Evolutionary conservation across 768 basidiomycete species (phyloP), one percentile per base, ranked within the genome.

Genomic region (Termitomyces sp.): DNA sequence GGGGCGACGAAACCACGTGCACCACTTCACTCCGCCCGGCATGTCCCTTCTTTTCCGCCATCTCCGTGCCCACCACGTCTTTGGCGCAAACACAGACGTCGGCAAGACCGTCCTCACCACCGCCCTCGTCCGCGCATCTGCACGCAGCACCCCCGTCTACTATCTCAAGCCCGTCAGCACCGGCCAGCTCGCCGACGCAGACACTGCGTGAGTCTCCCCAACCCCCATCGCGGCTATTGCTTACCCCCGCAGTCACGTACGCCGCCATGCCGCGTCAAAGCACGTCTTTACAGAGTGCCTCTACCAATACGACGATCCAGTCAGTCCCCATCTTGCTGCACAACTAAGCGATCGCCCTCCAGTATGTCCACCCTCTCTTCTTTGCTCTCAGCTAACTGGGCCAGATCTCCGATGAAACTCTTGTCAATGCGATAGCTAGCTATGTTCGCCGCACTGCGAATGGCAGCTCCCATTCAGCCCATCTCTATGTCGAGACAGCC

Each of bases 51-150:
- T 98, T 49, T 96, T 91, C 79, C 88, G 85, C 68, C 83, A 95
- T 70, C 82, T 98, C 38, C 86, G 93, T 18, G 78, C 94, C 35
- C 92, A 95, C 73, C 93, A 96, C 71, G 79, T 98, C 61, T 96
- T 97, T 69, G 96, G 96, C 36, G 94, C 96, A 1, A 97, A 96
- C 74, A 98, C 96, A 2, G 88, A 94, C 73, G 95, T 98, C 54
- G 96, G 96, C 32, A 98, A 98, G 76, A 97, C 96, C 0, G 82
- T 98, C 60, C 77, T 98, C 57, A 90, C 93, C 1, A 85, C 94
- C 2, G 92, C 92, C 1, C 85, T 98, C 39, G 84, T 88, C 48
- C 82, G 91, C 39, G 89, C 92, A 0, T 91, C 92, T n/a, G 87
- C 87, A 0, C 57, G 76, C 79, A 4, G 15, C 28, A 78, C 78